Evolutionary conservation across 129 eudicot species (phyloP).

Genomic region (Centaurea solstitialis): DNA sequence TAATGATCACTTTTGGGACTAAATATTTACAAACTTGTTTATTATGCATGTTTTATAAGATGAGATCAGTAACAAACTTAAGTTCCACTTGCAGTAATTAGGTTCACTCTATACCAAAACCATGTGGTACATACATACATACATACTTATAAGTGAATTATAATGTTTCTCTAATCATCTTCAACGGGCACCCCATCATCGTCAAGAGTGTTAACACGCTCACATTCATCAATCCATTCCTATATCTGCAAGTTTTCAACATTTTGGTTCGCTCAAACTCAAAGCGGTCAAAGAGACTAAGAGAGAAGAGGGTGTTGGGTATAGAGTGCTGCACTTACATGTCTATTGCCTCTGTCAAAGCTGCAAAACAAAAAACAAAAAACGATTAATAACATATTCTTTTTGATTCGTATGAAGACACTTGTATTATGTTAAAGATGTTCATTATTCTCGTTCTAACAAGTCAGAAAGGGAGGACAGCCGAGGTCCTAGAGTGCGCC

Average conservation of each 20-base stretch:
- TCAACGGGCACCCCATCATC: constrained; percentile 72
- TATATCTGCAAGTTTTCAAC: constrained; percentile 55
- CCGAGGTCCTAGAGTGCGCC: too few species aligned
- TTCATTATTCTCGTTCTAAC: background rate
- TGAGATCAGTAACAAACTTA: constrained; percentile 11
- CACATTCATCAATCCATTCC: constrained; percentile 99
- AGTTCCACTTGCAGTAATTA: constrained; percentile 16
- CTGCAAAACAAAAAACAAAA: constrained; percentile 39
- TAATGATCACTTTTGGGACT: background rate
- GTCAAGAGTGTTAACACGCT: constrained; percentile 76
- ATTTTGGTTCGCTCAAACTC: background rate
- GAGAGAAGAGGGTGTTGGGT: background rate
- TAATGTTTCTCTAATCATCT: constrained; percentile 28
- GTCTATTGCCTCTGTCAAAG: constrained; percentile 92
- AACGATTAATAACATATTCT: background rate
- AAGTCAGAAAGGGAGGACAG: background rate
- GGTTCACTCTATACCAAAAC: constrained; percentile 21
- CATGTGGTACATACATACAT: background rate
- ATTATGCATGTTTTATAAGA: constrained; percentile 11
- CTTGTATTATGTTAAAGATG: background rate
- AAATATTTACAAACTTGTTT: constrained; percentile 30
- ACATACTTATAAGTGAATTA: constrained; percentile 18
- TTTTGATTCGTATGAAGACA: background rate
- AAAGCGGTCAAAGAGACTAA: constrained; percentile 2
- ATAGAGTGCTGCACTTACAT: constrained; percentile 54